Conservation (phyloP, 305 asterid species). For the Petunia hybrid region DNA sequence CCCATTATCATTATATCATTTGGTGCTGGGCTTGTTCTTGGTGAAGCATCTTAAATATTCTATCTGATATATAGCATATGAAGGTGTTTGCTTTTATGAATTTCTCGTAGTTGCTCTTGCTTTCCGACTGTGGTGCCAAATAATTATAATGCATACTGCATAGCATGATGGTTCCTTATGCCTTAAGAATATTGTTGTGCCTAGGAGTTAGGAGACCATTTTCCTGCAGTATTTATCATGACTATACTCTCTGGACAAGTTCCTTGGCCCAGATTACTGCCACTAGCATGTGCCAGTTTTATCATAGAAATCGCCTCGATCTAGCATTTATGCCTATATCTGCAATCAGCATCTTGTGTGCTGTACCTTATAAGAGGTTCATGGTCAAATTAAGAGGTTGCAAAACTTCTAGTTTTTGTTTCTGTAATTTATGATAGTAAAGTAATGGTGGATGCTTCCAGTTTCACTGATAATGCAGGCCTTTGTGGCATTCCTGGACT, state of each 20-base stretch:
- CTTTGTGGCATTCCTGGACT: constrained; percentile 97
- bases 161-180: constrained; percentile 21
- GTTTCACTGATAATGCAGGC: constrained; percentile 94
- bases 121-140: constrained; percentile 11
- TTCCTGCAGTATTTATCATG: neutral
- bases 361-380: neutral
- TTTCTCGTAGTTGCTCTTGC: neutral
- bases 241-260: neutral
- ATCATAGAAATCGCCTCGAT: neutral
- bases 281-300: constrained; percentile 9
- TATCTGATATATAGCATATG: neutral
- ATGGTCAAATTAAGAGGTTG: neutral
- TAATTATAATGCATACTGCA: neutral
- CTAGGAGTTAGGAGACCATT: neutral
- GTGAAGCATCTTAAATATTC: neutral
- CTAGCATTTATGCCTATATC: neutral
- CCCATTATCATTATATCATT: neutral
- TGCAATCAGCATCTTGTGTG: neutral
- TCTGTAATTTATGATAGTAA: neutral
- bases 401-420: constrained; percentile 11
- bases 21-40: constrained; percentile 16
- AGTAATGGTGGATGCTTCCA: constrained; percentile 47
- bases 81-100: neutral
- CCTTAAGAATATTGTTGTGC: constrained; percentile 15
- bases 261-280: constrained; percentile 3